Conservation (phyloP, 306 rosid species). For the Mimosa pudica region DNA sequence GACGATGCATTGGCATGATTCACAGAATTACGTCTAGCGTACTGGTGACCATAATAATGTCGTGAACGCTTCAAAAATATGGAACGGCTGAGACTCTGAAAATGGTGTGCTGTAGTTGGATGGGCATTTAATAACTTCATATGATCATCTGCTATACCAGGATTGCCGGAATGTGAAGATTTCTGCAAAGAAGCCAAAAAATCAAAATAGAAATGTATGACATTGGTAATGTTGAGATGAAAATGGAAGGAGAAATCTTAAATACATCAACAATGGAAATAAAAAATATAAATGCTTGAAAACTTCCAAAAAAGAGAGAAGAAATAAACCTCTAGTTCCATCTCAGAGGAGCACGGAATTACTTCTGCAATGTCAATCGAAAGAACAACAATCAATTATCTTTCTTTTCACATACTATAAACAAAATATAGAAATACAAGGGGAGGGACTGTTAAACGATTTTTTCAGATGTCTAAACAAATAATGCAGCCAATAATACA, state of each 20-base stretch:
- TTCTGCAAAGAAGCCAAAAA: constrained; percentile 41
- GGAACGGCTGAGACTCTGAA: constrained; percentile 71
- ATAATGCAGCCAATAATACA: constrained; percentile 8
- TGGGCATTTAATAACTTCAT: constrained; percentile 50
- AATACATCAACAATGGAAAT: background rate
- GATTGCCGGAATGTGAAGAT: constrained; percentile 52
- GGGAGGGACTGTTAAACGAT: constrained; percentile 3
- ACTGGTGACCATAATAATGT: constrained; percentile 80
- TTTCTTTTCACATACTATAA: constrained; percentile 10
- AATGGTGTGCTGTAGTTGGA: constrained; percentile 55
- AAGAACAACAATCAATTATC: constrained; percentile 25
- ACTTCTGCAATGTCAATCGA: constrained; percentile 53
- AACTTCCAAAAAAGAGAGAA: constrained; percentile 26
- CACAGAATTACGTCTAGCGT: constrained; percentile 72
- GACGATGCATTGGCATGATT: constrained; percentile 64
- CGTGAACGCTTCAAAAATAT: constrained; percentile 77
- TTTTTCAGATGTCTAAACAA: background rate
- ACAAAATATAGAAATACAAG: background rate
- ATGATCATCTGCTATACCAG: constrained; percentile 54
- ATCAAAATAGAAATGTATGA: constrained; percentile 7
- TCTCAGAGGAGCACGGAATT: constrained; percentile 64
- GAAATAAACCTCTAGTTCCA: constrained; percentile 80
- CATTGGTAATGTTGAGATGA: background rate
- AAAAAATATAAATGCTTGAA: background rate
- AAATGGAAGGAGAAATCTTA: constrained; percentile 15